phyloP scores from a whole-genome alignment of 257 asterid genomes.

The Solanum chmielewskii region DNA sequence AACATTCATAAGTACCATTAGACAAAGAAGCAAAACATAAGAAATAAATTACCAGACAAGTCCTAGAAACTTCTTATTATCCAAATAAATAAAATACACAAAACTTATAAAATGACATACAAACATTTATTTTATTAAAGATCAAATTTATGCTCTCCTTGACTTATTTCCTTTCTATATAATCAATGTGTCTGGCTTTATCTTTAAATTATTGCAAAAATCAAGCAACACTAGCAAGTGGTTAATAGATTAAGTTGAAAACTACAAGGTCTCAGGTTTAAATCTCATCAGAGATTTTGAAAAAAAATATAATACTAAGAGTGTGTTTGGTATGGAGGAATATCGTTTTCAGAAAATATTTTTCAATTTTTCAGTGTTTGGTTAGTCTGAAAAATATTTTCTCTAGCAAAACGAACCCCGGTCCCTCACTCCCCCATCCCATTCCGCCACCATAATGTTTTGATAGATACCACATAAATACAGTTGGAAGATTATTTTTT shows the following conservation, averaged over 20 bases:
- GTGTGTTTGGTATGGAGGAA: neutral
- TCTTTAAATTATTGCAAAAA: neutral
- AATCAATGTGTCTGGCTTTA: neutral
- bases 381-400: neutral
- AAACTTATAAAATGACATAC: neutral
- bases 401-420: neutral
- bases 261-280: neutral
- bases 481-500: neutral
- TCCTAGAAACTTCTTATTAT: neutral
- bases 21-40: neutral
- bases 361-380: neutral
- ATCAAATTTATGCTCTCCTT: neutral
- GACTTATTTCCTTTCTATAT: neutral
- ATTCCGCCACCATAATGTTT: neutral
- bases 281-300: neutral
- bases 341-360: neutral
- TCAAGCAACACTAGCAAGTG: neutral
- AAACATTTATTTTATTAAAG: neutral
- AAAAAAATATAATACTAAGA: neutral
- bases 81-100: neutral
- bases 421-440: neutral
- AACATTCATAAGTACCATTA: neutral
- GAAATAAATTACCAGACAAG: neutral
- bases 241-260: neutral
- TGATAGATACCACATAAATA: too few relatives aligned